Conservation (phyloP, 306 rosid genomes). For the Nissolia schottii region DNA sequence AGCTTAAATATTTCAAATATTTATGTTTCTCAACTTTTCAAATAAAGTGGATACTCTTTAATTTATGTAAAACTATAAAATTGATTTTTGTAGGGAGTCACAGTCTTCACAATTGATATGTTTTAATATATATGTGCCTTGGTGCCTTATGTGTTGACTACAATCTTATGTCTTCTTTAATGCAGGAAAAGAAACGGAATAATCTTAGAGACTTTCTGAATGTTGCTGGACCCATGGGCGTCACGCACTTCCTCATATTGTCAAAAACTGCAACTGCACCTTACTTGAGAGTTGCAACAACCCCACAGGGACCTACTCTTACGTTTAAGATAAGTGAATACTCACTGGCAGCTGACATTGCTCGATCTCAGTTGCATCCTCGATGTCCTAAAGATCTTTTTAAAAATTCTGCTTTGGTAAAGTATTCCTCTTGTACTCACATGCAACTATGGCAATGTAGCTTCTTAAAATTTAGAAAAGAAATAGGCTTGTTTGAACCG, state of each 20-base stretch:
- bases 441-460: neutral
- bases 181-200: conserved; percentile 91
- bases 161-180: neutral
- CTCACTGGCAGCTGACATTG: conserved; percentile 75
- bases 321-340: conserved; percentile 76
- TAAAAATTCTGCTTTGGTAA: conserved; percentile 89
- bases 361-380: conserved; percentile 72
- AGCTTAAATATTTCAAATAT: neutral
- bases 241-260: conserved; percentile 87
- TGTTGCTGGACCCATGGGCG: conserved; percentile 97
- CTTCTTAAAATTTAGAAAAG: neutral
- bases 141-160: neutral
- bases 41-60: neutral
- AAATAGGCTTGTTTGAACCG: neutral
- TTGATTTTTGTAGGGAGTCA: neutral
- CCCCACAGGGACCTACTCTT: conserved; percentile 97
- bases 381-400: conserved; percentile 92
- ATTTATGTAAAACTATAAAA: neutral
- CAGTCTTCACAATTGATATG: neutral
- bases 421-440: neutral
- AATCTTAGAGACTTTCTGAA: conserved; percentile 82
- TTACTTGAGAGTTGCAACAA: conserved; percentile 80
- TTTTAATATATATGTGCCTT: neutral
- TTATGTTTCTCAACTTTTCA: neutral
- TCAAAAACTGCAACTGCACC: conserved; percentile 77